phyloP scores from a whole-genome alignment of 2,329 filamentous ascomycete genomes.

The Bipolaris cookei region DNA sequence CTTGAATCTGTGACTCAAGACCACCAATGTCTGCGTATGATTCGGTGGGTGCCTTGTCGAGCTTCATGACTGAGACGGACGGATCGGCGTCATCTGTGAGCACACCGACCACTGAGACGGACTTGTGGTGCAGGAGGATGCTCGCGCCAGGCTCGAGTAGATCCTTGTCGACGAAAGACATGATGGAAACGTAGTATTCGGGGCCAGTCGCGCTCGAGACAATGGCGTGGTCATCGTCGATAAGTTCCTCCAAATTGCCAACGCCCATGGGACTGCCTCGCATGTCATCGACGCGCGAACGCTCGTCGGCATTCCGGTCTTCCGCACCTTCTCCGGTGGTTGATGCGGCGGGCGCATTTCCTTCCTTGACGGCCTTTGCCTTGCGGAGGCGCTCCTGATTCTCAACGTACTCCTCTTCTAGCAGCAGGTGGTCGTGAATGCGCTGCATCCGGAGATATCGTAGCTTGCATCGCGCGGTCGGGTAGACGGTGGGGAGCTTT shows the following conservation, averaged over 20 bases:
- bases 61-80: constrained; percentile 97
- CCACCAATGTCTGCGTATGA: constrained; percentile 99
- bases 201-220: constrained; percentile 96
- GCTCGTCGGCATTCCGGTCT: constrained; percentile 92
- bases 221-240: constrained; percentile 98
- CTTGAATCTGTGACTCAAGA: constrained; percentile 92
- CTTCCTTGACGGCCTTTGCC: constrained; percentile 70
- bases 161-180: constrained; percentile 99
- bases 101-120: constrained; percentile 95
- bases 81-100: constrained; percentile 96
- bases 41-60: constrained; percentile 97
- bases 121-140: constrained; percentile 95
- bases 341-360: constrained; percentile 60
- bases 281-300: constrained; percentile 96
- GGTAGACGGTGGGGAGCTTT: constrained; percentile 92
- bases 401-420: constrained; percentile 98
- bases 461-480: constrained; percentile 96
- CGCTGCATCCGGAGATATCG: constrained; percentile 97
- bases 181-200: constrained; percentile 99
- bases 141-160: constrained; percentile 94
- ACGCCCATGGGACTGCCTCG: constrained; percentile 98
- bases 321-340: constrained; percentile 73
- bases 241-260: constrained; percentile 96
- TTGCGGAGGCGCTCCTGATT: constrained; percentile 97
- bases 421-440: constrained; percentile 93